These are phyloP conservation scores for Diplocarpon rosae DNA, from an alignment of 2,329 filamentous ascomycete genomes.

Conservation along the genomic window DNA sequence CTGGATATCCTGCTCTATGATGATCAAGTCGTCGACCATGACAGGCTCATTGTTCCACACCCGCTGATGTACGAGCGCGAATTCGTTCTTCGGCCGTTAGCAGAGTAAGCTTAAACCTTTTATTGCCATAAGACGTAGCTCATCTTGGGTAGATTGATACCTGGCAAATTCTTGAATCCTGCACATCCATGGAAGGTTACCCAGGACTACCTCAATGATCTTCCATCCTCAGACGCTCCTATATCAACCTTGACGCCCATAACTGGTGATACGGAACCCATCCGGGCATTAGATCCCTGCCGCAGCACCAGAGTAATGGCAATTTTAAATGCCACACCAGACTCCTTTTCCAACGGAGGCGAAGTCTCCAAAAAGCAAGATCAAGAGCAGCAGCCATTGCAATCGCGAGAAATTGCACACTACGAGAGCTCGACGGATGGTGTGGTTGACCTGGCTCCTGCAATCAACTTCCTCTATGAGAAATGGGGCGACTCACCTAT, in stretches of 20 bases:
- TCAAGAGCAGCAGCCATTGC: no score
- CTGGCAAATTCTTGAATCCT: conserved; percentile 40
- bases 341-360: conserved; percentile 94
- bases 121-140: background rate
- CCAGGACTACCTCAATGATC: conserved; percentile 49
- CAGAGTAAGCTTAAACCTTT: conserved; percentile 45
- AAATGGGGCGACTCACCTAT: background rate
- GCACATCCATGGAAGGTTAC: conserved; percentile 48
- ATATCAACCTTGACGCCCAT: conserved; percentile 51
- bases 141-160: conserved; percentile 38
- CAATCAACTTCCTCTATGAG: background rate
- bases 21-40: conserved; percentile 50
- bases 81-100: conserved; percentile 82
- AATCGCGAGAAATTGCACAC: no score
- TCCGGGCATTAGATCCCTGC: conserved; percentile 47
- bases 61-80: conserved; percentile 77
- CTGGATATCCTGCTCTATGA: conserved; percentile 84
- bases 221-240: conserved; percentile 37
- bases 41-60: conserved; percentile 77
- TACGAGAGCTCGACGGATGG: background rate
- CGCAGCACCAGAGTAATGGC: conserved; percentile 72
- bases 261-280: conserved; percentile 35
- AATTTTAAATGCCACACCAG: conserved; percentile 87
- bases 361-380: conserved; percentile 22
- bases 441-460: background rate